Evolutionary conservation across 1,139 yeast genomes (phyloP), one percentile per base, ranked within the genome.

Genomic region (Saccharomyces pastorianus): DNA sequence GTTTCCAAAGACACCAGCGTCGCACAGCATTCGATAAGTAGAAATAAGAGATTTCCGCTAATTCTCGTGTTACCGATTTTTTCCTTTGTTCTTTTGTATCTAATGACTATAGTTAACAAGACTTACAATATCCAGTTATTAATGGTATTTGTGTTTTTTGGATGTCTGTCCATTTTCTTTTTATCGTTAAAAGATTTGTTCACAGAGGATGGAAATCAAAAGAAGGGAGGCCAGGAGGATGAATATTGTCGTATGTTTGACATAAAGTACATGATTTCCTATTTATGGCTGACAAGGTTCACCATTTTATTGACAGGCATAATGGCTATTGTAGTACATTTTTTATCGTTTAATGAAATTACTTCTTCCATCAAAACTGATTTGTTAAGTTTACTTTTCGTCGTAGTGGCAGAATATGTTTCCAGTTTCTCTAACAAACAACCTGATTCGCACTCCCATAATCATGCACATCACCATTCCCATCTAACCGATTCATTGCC

Each of bases 241-340:
- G 44, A 38, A 6, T 25, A 38, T 38, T 20, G 23, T 20, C 44
- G 17, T 20, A 38, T 17, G 44, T 38, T 38, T 20, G 44, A 7
- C n/a, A 34, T 26, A 29, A 42, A 53, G 4, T 38, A 25, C 5
- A 41, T 58, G 28, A 44, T 55, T 7, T 56, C 55, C 48, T 55
- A 54, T 46, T 53, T 55, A 53, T 68, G 66, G 11, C 55, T 66
- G 11, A 59, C 67, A 27, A 59, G 67, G 23, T 55, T 58, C 32
- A 57, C 65, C 49, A 46, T 57, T 47, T 34, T 58, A 6, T 27
- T 46, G 5, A 52, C 58, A 3, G 65, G 75, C 2, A 13, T 63
- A 1, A 63, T 71, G 56, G 62, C 75, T 2, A 58, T 71, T 3
- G 47, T 68, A 13, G 55, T 73, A 49, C 71, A 71, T 48, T 66